Conservation (phyloP, 495 filamentous ascomycete species). For the Lepraria neglecta region DNA sequence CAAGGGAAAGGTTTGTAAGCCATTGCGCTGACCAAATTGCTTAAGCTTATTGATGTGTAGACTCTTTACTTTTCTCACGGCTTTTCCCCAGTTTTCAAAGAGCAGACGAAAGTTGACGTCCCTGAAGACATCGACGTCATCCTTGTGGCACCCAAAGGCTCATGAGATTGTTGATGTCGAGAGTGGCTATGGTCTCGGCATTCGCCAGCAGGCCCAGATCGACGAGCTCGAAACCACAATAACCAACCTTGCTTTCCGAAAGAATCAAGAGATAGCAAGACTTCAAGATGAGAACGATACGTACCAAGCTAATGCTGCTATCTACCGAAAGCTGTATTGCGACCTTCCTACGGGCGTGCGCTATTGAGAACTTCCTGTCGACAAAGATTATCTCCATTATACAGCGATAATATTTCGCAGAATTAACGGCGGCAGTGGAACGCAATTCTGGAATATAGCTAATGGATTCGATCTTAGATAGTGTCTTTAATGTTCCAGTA, state of each 20-base stretch:
- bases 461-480: conserved; percentile 10
- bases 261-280: conserved; percentile 12
- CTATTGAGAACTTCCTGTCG: conserved; percentile 5
- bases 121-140: conserved; percentile 95
- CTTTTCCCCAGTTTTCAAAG: conserved; percentile 99
- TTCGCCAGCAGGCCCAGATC: conserved; percentile 5
- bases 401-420: conserved; percentile 5
- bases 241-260: conserved; percentile 1
- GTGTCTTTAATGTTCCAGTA: conserved; percentile 1
- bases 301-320: background rate
- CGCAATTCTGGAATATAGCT: background rate
- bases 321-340: conserved; percentile 5
- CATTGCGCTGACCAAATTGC: background rate
- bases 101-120: conserved; percentile 96
- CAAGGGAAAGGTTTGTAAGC: conserved; percentile 76
- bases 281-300: conserved; percentile 6
- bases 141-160: conserved; percentile 97
- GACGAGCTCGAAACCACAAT: conserved; percentile 9
- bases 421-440: background rate
- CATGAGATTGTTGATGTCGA: conserved; percentile 31
- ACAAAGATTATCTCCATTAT: background rate
- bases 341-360: background rate
- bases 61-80: conserved; percentile 99
- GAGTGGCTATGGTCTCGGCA: conserved; percentile 4
- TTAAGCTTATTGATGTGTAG: conserved; percentile 37